Percentiles rank a stretch among this genome's conserved stretches.
phyloP scores from a whole-genome alignment of 352 stramenopile species.

The Globisporangium spinosum region DNA sequence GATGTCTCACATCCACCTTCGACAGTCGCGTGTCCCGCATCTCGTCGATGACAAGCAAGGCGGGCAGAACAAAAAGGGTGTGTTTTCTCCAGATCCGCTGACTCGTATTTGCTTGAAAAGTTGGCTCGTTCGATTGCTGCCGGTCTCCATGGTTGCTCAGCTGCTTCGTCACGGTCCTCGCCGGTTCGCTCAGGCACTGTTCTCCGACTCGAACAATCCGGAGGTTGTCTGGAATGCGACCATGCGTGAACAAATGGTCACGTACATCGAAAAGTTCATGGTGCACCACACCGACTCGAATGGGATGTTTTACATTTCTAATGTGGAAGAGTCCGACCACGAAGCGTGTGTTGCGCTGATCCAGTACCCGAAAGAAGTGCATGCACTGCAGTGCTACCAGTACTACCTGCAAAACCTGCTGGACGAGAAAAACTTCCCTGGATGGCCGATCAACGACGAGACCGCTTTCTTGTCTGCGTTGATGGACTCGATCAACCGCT shows the following conservation, averaged over 20 bases:
- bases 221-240: constrained; percentile 86
- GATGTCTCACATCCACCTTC: constrained; percentile 80
- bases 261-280: constrained; percentile 87
- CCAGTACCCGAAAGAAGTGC: constrained; percentile 79
- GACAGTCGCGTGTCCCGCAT: constrained; percentile 62
- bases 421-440: constrained; percentile 82
- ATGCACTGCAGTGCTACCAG: constrained; percentile 84
- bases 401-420: constrained; percentile 88
- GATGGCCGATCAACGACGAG: constrained; percentile 87
- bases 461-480: constrained; percentile 65
- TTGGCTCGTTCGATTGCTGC: constrained; percentile 79
- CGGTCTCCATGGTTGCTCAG: constrained; percentile 85
- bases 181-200: constrained; percentile 73
- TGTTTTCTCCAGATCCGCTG: constrained; percentile 75
- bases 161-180: constrained; percentile 71
- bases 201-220: constrained; percentile 81
- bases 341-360: constrained; percentile 77
- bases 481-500: constrained; percentile 73
- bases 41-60: constrained; percentile 71
- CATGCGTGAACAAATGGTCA: constrained; percentile 85
- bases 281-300: constrained; percentile 52
- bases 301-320: constrained; percentile 74
- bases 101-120: constrained; percentile 81
- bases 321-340: constrained; percentile 65
- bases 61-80: constrained; percentile 75